Percentiles rank a stretch among this genome's conserved stretches.
phyloP scores from a whole-genome alignment of 371 early-diverging fungal genomes.

The Apophysomyces elegans region DNA sequence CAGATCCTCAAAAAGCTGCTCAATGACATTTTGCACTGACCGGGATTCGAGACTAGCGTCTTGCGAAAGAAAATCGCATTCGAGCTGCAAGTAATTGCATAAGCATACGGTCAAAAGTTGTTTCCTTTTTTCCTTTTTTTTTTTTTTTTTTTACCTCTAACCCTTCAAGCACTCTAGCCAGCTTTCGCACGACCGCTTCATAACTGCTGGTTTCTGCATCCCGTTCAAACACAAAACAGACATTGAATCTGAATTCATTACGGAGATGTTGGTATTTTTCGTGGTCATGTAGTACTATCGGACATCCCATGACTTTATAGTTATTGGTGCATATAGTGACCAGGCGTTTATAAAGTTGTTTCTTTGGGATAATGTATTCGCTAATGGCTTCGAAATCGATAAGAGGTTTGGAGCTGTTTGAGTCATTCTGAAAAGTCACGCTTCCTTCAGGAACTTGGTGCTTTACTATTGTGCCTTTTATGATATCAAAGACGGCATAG shows the following conservation, averaged over 20 bases:
- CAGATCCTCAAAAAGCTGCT: conserved; percentile 84
- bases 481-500: conserved; percentile 85
- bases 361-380: conserved; percentile 90
- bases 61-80: conserved; percentile 74
- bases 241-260: conserved; percentile 87
- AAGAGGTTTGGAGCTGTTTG: conserved; percentile 41
- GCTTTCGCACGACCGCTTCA: conserved; percentile 81
- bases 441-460: conserved; percentile 87
- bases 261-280: conserved; percentile 68
- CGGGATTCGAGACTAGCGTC: conserved; percentile 34
- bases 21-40: conserved; percentile 77
- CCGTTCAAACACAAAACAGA: conserved; percentile 89
- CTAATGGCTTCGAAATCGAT: conserved; percentile 86
- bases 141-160: conserved; percentile 65
- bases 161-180: conserved; percentile 75
- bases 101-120: not conserved
- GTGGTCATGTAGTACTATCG: conserved; percentile 73
- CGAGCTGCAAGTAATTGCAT: conserved; percentile 50
- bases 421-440: conserved; percentile 39
- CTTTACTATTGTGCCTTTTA: conserved; percentile 81
- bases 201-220: conserved; percentile 74
- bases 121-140: too few species aligned
- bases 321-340: conserved; percentile 75
- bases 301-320: conserved; percentile 81
- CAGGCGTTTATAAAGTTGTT: conserved; percentile 76